These are phyloP conservation scores for Cnidoscolus chayamansa DNA, from an alignment of 441 rosid species.

Conservation along the genomic window DNA sequence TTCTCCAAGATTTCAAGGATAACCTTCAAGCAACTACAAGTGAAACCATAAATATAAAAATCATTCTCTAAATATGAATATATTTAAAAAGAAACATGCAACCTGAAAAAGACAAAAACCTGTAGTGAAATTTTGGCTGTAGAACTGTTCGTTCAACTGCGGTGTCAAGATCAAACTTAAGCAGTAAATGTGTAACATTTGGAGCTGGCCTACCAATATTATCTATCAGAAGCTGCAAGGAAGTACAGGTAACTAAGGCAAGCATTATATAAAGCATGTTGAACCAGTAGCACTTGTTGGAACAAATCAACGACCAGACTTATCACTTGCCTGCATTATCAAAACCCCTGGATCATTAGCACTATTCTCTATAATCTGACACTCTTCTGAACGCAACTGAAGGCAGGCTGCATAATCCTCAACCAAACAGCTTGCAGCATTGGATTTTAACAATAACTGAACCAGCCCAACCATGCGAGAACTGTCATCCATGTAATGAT, in stretches of 20 bases:
- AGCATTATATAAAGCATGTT: slow-evolving; percentile 13
- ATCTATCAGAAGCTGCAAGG: slow-evolving; percentile 78
- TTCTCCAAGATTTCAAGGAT: slow-evolving; percentile 86
- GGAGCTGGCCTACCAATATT: slow-evolving; percentile 89
- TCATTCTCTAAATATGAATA: slow-evolving; percentile 14
- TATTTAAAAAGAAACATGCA: neutral
- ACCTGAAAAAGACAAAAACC: slow-evolving; percentile 41
- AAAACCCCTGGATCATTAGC: slow-evolving; percentile 80
- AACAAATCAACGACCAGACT: slow-evolving; percentile 20
- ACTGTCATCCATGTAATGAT: slow-evolving; percentile 41
- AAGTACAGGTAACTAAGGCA: slow-evolving; percentile 10
- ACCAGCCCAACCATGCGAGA: slow-evolving; percentile 92
- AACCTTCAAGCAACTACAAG: slow-evolving; percentile 88
- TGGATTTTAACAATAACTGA: slow-evolving; percentile 69
- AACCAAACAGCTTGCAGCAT: slow-evolving; percentile 66
- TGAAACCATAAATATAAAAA: slow-evolving; percentile 17
- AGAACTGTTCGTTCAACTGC: slow-evolving; percentile 76
- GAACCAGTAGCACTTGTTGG: neutral
- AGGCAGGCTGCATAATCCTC: slow-evolving; percentile 99
- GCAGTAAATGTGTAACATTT: slow-evolving; percentile 84
- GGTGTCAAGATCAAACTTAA: slow-evolving; percentile 79
- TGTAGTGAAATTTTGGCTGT: slow-evolving; percentile 95
- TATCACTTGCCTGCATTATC: slow-evolving; percentile 88
- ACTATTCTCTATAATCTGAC: slow-evolving; percentile 61
- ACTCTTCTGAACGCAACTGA: slow-evolving; percentile 79